Conservation (phyloP, 805 yeast genomes). For the Scheffersomyces lignosus region DNA sequence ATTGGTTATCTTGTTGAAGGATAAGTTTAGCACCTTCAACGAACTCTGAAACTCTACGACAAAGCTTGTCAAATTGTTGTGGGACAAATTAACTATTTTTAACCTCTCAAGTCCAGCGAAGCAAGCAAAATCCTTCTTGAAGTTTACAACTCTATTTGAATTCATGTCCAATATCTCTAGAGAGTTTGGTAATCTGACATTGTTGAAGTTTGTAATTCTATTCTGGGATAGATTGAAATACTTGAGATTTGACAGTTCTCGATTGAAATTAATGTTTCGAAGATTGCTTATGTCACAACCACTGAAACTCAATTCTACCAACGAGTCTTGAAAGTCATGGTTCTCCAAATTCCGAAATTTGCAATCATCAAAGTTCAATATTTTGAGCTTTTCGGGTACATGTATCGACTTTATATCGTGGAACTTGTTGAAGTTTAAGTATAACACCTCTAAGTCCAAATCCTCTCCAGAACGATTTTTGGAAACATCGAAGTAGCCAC, state of each 20-base stretch:
- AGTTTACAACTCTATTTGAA: no score
- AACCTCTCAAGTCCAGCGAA: no score
- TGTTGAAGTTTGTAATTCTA: constrained; percentile 7
- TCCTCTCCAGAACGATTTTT: constrained; percentile 11
- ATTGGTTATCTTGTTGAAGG: constrained; percentile 11
- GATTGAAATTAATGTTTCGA: constrained; percentile 10
- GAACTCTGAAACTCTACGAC: constrained; percentile 1
- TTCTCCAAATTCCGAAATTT: constrained; percentile 6
- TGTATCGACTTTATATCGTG: constrained; percentile 11
- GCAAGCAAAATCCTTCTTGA: no score
- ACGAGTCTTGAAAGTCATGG: constrained; percentile 7
- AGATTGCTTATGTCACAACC: constrained; percentile 16
- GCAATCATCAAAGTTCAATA: constrained; percentile 19
- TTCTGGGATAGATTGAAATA: constrained; percentile 15
- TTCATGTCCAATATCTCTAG: constrained; percentile 1
- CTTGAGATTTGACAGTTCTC: constrained; percentile 6
- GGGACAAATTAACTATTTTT: no score
- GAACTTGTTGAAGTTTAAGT: constrained; percentile 15
- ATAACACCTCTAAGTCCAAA: constrained; percentile 11
- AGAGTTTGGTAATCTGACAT: constrained; percentile 8
- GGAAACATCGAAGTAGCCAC: constrained; percentile 12
- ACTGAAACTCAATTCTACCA: constrained; percentile 16
- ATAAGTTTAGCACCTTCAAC: constrained; percentile 11
- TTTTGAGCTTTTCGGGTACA: constrained; percentile 10
- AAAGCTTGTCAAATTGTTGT: no score